Percentiles rank a stretch among this genome's conserved stretches.
Evolutionary conservation across 2,329 filamentous ascomycete species (phyloP).

Genomic region (Neospermospora avenae): DNA sequence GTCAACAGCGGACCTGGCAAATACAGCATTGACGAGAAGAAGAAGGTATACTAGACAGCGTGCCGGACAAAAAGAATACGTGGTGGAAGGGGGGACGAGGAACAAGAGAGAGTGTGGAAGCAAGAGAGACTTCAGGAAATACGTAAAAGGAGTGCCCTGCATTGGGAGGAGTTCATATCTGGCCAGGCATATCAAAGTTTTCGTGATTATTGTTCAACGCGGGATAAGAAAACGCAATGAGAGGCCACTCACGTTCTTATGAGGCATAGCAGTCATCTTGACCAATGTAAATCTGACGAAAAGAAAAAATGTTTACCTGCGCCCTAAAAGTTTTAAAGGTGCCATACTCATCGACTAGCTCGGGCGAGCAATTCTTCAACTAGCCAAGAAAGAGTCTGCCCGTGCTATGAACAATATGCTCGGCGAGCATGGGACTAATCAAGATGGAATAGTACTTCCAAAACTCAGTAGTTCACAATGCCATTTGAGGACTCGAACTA

Average conservation of each 20-base stretch:
- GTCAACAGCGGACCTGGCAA: slow-evolving; percentile 98
- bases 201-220: neutral
- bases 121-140: slow-evolving; percentile 18
- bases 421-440: too few relatives aligned
- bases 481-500: too few relatives aligned
- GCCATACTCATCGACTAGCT: too few relatives aligned
- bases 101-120: slow-evolving; percentile 8
- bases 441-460: too few relatives aligned
- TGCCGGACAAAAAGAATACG: neutral
- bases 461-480: too few relatives aligned
- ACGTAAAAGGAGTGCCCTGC: slow-evolving; percentile 24
- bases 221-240: slow-evolving; percentile 4
- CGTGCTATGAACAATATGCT: too few relatives aligned
- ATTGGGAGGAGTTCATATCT: slow-evolving; percentile 30
- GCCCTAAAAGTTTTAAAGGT: too few relatives aligned
- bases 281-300: slow-evolving; percentile 16
- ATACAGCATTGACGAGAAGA: slow-evolving; percentile 99
- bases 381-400: too few relatives aligned
- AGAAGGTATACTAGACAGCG: slow-evolving; percentile 85
- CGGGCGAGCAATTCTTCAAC: too few relatives aligned
- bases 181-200: slow-evolving; percentile 10
- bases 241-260: slow-evolving; percentile 3
- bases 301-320: neutral
- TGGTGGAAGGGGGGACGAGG: neutral
- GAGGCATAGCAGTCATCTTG: slow-evolving; percentile 17